These are phyloP conservation scores for Rutstroemia sp. DNA, from an alignment of 2,329 filamentous ascomycete genomes.

Conservation along the genomic window DNA sequence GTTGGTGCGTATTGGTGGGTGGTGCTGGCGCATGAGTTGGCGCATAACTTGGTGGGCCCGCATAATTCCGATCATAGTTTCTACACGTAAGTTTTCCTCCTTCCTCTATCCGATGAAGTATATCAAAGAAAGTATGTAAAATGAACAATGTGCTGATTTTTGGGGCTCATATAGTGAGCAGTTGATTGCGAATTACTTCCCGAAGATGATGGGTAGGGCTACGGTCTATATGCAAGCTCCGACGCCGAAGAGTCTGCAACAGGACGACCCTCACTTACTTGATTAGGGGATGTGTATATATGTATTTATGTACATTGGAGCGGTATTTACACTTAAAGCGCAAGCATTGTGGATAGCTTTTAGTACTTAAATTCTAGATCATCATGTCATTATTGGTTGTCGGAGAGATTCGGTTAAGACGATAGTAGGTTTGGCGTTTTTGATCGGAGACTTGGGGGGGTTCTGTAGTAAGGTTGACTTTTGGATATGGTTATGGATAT, in stretches of 20 bases:
- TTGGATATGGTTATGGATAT: no score
- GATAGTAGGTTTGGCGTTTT: no score
- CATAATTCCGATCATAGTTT: constrained; percentile 78
- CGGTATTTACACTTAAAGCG: no score
- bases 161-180: constrained; percentile 50
- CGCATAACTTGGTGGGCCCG: constrained; percentile 78
- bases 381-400: no score
- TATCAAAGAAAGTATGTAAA: not conserved
- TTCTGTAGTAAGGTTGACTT: no score
- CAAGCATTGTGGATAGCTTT: no score
- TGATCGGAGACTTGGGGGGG: no score
- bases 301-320: no score
- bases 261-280: no score
- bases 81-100: constrained; percentile 53
- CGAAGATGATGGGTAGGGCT: constrained; percentile 48
- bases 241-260: not conserved
- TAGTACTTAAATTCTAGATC: no score
- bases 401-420: no score
- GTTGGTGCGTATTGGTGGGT: constrained; percentile 88
- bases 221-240: constrained; percentile 14
- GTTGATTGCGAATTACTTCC: constrained; percentile 71
- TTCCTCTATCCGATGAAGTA: not conserved
- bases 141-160: not conserved
- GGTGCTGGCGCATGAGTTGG: constrained; percentile 90
- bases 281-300: no score